phyloP scores from a whole-genome alignment of 2,329 filamentous ascomycete species.

The Curvularia sp. region DNA sequence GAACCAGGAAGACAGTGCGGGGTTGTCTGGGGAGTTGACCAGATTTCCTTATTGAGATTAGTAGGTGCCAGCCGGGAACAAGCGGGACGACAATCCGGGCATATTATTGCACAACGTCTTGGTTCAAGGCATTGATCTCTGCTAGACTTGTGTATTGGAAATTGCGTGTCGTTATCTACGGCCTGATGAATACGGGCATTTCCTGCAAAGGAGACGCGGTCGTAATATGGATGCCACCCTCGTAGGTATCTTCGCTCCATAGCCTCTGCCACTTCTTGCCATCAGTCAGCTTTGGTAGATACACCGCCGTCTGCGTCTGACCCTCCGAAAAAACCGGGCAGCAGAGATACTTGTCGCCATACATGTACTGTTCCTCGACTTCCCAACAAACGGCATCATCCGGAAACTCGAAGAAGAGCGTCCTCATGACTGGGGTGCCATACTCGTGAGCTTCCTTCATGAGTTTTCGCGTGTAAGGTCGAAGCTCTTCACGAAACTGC shows the following conservation, averaged over 20 bases:
- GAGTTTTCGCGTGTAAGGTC: slow-evolving; percentile 63
- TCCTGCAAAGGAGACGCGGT: neutral
- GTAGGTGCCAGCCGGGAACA: neutral
- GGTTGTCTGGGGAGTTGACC: neutral
- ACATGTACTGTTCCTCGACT: slow-evolving; percentile 69
- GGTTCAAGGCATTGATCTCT: neutral
- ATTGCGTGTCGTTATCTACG: neutral
- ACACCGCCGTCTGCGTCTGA: slow-evolving; percentile 55
- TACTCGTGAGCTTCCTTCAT: slow-evolving; percentile 67
- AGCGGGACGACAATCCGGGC: neutral
- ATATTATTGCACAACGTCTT: neutral
- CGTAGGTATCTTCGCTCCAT: slow-evolving; percentile 41
- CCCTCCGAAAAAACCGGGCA: slow-evolving; percentile 63
- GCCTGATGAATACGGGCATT: slow-evolving; percentile 1
- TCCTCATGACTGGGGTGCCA: slow-evolving; percentile 67
- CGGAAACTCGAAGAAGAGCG: slow-evolving; percentile 70
- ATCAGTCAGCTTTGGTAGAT: slow-evolving; percentile 55
- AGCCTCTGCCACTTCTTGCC: slow-evolving; percentile 55
- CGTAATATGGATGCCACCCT: slow-evolving; percentile 48
- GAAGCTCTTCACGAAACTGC: slow-evolving; percentile 62
- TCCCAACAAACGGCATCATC: slow-evolving; percentile 62
- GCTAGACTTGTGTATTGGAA: neutral
- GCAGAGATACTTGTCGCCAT: slow-evolving; percentile 65
- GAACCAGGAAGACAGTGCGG: neutral
- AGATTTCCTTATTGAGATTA: neutral